These are phyloP conservation scores for Primulina eburnea DNA, from an alignment of 257 asterid species.

Conservation along the genomic window DNA sequence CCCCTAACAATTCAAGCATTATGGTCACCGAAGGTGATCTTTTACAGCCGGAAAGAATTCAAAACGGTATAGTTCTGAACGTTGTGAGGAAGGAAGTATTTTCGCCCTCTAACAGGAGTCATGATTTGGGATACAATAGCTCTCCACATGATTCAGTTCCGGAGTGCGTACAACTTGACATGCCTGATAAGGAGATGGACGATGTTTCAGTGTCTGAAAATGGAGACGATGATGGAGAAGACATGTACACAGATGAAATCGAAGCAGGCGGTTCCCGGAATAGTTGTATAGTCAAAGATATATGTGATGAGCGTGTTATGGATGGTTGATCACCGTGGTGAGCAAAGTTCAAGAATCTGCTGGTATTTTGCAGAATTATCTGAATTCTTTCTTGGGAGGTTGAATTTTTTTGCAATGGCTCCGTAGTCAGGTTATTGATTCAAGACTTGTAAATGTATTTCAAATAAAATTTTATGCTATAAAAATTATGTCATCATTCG, in stretches of 20 bases:
- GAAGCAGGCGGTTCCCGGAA: constrained; percentile 11
- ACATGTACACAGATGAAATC: constrained; percentile 19
- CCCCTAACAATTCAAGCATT: constrained; percentile 41
- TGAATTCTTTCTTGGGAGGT: not conserved
- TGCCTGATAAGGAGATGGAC: constrained; percentile 53
- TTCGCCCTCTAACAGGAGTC: constrained; percentile 63
- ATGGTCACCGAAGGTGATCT: constrained; percentile 75
- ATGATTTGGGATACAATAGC: constrained; percentile 47
- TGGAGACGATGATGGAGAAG: constrained; percentile 37
- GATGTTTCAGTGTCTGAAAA: constrained; percentile 56
- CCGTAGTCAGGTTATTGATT: not conserved
- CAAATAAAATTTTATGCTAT: too few relatives aligned
- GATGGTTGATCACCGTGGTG: constrained; percentile 28
- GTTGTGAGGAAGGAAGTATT: constrained; percentile 71
- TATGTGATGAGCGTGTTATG: constrained; percentile 33
- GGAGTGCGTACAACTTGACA: constrained; percentile 72
- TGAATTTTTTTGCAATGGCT: not conserved
- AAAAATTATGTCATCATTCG: too few relatives aligned
- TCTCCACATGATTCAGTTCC: constrained; percentile 39
- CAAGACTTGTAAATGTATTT: not conserved
- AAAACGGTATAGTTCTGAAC: constrained; percentile 75
- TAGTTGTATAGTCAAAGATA: constrained; percentile 17
- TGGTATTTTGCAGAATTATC: not conserved
- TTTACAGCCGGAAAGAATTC: constrained; percentile 74
- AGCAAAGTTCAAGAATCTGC: not conserved